Evolutionary conservation across 306 rosid species (phyloP).

Genomic region (Sophora flavescens): DNA sequence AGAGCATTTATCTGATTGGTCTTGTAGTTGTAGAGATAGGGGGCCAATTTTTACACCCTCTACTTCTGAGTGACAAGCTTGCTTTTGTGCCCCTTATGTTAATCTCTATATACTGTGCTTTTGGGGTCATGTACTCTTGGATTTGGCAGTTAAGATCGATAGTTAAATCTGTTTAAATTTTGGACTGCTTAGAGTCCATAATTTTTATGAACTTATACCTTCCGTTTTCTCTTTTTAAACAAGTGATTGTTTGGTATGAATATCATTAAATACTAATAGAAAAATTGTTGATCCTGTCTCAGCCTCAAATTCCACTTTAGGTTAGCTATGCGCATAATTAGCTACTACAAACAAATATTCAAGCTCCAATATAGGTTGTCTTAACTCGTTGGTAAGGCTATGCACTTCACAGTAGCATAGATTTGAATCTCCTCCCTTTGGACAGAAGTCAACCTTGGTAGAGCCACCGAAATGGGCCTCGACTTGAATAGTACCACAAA

Average conservation of each 20-base stretch:
- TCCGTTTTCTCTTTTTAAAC: neutral
- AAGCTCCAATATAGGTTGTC: too few relatives aligned
- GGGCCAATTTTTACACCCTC: conserved; percentile 86
- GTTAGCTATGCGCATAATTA: neutral
- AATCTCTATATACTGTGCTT: conserved; percentile 72
- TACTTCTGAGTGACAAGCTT: conserved; percentile 71
- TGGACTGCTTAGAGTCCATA: conserved; percentile 18
- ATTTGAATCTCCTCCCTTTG: too few relatives aligned
- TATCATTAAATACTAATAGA: neutral
- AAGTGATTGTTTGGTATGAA: neutral
- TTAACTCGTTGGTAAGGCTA: too few relatives aligned
- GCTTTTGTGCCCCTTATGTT: conserved; percentile 84
- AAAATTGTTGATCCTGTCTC: neutral
- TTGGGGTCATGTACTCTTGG: conserved; percentile 87
- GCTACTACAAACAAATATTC: too few relatives aligned
- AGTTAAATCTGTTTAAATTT: conserved; percentile 47
- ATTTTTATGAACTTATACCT: conserved; percentile 1
- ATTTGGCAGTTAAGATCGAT: conserved; percentile 79
- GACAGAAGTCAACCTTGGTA: too few relatives aligned
- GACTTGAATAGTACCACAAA: too few relatives aligned
- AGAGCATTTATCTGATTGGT: conserved; percentile 66
- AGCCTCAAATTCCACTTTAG: neutral
- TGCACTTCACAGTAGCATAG: too few relatives aligned
- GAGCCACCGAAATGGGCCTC: too few relatives aligned
- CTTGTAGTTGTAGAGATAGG: conserved; percentile 76